Conservation (phyloP, 2,329 filamentous ascomycete genomes). For the Botrytis porri region DNA sequence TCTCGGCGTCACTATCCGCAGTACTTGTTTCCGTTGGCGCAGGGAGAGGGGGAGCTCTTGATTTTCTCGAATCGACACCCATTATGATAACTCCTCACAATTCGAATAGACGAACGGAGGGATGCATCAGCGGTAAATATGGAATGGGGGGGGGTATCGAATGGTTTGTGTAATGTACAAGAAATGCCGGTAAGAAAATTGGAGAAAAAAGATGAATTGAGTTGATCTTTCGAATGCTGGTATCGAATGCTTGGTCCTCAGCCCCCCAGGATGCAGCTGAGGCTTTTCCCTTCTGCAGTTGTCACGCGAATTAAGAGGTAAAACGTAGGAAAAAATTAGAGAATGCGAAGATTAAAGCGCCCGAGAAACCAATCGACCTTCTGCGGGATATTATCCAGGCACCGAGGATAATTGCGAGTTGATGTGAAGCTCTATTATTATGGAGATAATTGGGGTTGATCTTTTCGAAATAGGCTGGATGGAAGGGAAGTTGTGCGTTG, state of each 20-base stretch:
- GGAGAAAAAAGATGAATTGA: conserved; percentile 1
- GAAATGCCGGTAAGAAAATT: neutral
- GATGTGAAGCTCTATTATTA: conserved; percentile 10
- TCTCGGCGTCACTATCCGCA: conserved; percentile 51
- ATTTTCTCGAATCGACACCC: conserved; percentile 42
- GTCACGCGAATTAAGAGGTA: neutral
- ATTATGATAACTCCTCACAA: conserved; percentile 30
- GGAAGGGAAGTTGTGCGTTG: conserved; percentile 7
- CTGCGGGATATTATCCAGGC: neutral
- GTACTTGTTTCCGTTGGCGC: conserved; percentile 68
- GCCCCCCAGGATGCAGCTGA: conserved; percentile 13
- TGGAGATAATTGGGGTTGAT: conserved; percentile 6
- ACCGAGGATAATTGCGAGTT: neutral
- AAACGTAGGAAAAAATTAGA: neutral
- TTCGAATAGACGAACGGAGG: conserved; percentile 11
- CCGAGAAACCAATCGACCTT: neutral
- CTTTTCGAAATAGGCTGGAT: conserved; percentile 3
- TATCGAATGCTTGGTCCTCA: conserved; percentile 5
- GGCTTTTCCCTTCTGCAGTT: neutral
- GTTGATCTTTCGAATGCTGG: conserved; percentile 1
- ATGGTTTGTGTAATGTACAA: conserved; percentile 7
- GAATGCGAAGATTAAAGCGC: neutral
- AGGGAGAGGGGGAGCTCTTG: conserved; percentile 65
- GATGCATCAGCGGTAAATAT: conserved; percentile 17
- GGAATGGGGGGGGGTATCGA: neutral